Conservation (phyloP, 495 filamentous ascomycete species). For the Neurospora intermedia region DNA sequence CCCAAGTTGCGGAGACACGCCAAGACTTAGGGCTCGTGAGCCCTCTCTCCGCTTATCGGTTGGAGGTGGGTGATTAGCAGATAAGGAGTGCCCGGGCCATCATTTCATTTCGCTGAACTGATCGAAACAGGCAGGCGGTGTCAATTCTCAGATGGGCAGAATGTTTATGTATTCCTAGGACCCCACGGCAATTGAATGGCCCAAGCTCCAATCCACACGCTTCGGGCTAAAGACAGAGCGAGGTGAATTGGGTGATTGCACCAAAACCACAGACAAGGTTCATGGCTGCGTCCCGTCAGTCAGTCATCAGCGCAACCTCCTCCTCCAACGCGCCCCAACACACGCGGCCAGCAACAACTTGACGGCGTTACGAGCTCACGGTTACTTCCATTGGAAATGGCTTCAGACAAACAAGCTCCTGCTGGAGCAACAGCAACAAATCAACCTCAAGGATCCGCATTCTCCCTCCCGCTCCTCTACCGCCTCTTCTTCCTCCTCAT, state of each 20-base stretch:
- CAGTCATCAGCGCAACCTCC: neutral
- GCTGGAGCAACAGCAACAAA: neutral
- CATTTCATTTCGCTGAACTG: neutral
- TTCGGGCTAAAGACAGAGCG: neutral
- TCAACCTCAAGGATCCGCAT: constrained; percentile 3
- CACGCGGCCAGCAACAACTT: neutral
- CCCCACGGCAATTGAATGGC: neutral
- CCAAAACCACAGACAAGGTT: neutral
- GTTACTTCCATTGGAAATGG: neutral
- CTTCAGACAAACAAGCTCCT: neutral
- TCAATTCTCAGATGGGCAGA: neutral
- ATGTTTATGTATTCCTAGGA: neutral
- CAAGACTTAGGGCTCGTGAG: constrained; percentile 22
- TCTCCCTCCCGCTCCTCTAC: constrained; percentile 39
- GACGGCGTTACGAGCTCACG: neutral
- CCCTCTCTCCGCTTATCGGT: constrained; percentile 11
- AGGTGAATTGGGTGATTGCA: neutral
- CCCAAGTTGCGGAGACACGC: neutral
- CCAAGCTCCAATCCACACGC: constrained; percentile 3
- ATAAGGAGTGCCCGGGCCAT: neutral
- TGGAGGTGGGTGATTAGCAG: neutral
- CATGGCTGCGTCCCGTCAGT: neutral
- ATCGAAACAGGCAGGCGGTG: constrained; percentile 8
- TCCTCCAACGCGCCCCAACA: neutral
- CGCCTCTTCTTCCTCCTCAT: constrained; percentile 54